Percentiles rank a stretch among this genome's conserved stretches.
phyloP scores from a whole-genome alignment of 192 early-diverging fungal genomes.

The Entrophospora sp. region DNA sequence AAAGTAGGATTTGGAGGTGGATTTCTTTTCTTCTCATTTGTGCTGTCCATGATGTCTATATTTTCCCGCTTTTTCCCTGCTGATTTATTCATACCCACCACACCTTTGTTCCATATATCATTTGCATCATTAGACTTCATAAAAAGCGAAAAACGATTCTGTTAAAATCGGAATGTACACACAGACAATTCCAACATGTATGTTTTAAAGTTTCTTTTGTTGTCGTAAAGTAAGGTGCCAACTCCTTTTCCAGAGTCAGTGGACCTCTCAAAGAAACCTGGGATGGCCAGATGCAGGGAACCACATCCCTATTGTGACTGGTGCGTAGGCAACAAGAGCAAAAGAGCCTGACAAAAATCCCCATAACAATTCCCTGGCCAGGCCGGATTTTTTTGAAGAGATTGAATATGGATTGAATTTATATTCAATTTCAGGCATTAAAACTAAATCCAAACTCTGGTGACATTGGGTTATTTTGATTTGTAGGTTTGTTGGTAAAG shows the following conservation, averaged over 20 bases:
- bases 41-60: background rate
- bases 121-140: background rate
- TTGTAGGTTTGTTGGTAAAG: no score
- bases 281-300: background rate
- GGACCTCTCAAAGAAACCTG: background rate
- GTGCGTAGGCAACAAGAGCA: background rate
- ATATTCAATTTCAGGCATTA: no score
- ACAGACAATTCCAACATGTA: background rate
- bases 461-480: no score
- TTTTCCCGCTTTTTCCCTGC: background rate
- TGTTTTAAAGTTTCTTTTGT: slow-evolving; percentile 5
- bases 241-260: background rate
- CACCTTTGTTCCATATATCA: no score
- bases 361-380: no score
- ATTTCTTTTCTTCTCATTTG: background rate
- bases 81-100: background rate
- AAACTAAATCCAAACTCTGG: no score
- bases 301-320: background rate
- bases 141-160: background rate
- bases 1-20: background rate
- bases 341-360: no score
- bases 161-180: background rate
- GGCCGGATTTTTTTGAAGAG: no score
- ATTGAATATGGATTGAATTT: no score
- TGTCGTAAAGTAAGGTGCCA: background rate